A percentile compares a stretch with the other conserved stretches of the same genome.
phyloP scores from a whole-genome alignment of 371 early-diverging fungal species.

The Mortierella sp. region DNA sequence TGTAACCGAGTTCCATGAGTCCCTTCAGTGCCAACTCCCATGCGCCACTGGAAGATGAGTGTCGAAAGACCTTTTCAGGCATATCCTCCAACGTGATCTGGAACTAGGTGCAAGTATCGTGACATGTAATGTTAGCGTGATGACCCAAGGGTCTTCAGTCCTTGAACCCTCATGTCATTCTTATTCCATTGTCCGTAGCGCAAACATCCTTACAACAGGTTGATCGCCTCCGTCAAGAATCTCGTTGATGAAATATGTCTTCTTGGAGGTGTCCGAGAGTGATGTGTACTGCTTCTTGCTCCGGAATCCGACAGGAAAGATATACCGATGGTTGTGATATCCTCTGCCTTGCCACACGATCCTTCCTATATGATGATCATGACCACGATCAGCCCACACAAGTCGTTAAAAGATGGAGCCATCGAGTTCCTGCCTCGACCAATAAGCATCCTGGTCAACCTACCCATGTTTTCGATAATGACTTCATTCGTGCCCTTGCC shows the following conservation, averaged over 20 bases:
- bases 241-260: slow-evolving; percentile 57
- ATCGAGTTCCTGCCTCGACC: too few relatives aligned
- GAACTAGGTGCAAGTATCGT: too few relatives aligned
- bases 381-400: neutral
- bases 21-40: slow-evolving; percentile 59
- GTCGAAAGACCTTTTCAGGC: slow-evolving; percentile 56
- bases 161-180: too few relatives aligned
- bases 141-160: too few relatives aligned
- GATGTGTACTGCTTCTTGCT: slow-evolving; percentile 58
- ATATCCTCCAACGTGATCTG: slow-evolving; percentile 60
- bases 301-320: slow-evolving; percentile 59
- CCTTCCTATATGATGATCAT: slow-evolving; percentile 28
- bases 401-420: neutral
- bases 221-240: slow-evolving; percentile 59
- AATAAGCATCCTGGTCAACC: neutral
- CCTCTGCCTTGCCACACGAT: slow-evolving; percentile 58
- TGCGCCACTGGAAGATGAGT: slow-evolving; percentile 58
- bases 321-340: slow-evolving; percentile 60
- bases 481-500: slow-evolving; percentile 68
- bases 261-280: slow-evolving; percentile 54
- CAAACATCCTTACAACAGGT: slow-evolving; percentile 52
- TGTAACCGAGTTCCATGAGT: slow-evolving; percentile 55
- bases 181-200: too few relatives aligned
- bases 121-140: too few relatives aligned
- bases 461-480: slow-evolving; percentile 61